Percentiles rank a stretch among this genome's conserved stretches.
Evolutionary conservation across 805 yeast species (phyloP).

Genomic region (Yarrowia yakushimensis): DNA sequence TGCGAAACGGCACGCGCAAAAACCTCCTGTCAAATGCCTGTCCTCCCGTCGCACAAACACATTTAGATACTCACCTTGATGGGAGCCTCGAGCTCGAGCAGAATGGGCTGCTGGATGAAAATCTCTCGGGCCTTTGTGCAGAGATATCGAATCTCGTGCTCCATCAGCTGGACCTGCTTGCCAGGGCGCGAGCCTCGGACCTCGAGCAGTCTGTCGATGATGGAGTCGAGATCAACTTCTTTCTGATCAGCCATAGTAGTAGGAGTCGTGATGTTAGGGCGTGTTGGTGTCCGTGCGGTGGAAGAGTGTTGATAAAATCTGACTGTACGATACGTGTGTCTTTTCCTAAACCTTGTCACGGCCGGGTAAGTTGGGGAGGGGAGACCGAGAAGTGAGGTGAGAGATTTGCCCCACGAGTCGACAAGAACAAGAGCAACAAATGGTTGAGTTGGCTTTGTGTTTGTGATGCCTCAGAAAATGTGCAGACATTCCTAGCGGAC

Average conservation of each 20-base stretch:
- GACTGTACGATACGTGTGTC: slow-evolving; percentile 24
- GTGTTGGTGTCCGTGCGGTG: slow-evolving; percentile 20
- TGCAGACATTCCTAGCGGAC: too few relatives aligned
- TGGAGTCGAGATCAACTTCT: slow-evolving; percentile 94
- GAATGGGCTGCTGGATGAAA: slow-evolving; percentile 94
- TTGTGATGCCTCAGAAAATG: too few relatives aligned
- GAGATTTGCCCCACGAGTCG: slow-evolving; percentile 17
- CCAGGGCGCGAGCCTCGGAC: slow-evolving; percentile 99
- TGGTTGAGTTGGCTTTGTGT: too few relatives aligned
- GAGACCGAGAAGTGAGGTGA: slow-evolving; percentile 12
- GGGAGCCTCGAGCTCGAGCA: slow-evolving; percentile 95
- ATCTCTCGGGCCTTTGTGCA: slow-evolving; percentile 98
- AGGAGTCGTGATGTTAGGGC: slow-evolving; percentile 14
- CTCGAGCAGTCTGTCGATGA: slow-evolving; percentile 92
- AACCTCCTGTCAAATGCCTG: not conserved
- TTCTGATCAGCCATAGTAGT: slow-evolving; percentile 39
- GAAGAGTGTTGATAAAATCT: slow-evolving; percentile 23
- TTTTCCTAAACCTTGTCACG: slow-evolving; percentile 23
- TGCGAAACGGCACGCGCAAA: not conserved
- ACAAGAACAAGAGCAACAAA: not conserved
- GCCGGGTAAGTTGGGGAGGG: slow-evolving; percentile 25
- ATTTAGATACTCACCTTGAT: slow-evolving; percentile 48
- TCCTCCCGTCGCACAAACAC: not conserved
- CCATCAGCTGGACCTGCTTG: slow-evolving; percentile 88
- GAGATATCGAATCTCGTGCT: slow-evolving; percentile 88